Evolutionary conservation across 1,284 basidiomycete species (phyloP), one percentile per base, ranked within the genome.

Genomic region (Neonothopanus nambi): DNA sequence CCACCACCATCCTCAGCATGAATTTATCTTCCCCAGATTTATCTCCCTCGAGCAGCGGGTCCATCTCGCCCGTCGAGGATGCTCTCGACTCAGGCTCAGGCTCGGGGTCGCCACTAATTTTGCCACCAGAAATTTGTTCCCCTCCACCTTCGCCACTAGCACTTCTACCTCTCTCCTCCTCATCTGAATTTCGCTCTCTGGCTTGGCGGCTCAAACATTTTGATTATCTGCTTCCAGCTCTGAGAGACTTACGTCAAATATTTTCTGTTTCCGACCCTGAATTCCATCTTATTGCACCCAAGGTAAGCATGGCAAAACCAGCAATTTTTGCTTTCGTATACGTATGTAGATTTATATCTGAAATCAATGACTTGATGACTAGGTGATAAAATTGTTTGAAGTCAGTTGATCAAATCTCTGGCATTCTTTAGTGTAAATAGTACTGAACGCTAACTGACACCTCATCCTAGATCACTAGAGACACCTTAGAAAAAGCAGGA

Each of bases 401-500:
- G 46, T 39, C 41, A 8, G 23, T 24, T 8, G 13, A 8, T 33
- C 4, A 33, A 11, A 33, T 33, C 13, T 33, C 3, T 33, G 30
- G 30, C 8, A 9, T n/a, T n/a, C 30, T 33, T 33, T 8, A 33
- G 8, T 11, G 26, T 8, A 3, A 11, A 8, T 33, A 33, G 30
- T 5, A 33, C 13, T 8, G 9, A 9, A 13, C 9, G 8, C 42
- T 21, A 41, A 17, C 5, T 35, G n/a, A 28, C 18, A 30, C 38
- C 12, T 23, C 41, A 21, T n/a, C 36, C 33, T 37, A 59, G 58
- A 52, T 59, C 23, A 48, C 55, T 20, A 52, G 55, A 23, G 21
- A 33, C 8, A 59, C 58, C 3, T 40, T 59, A 12, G 53, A 57
- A 23, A 36, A 51, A 17, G 48, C 35, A 9, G 56, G 46, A 17